Base-by-base conservation (phyloP, 2,329 filamentous ascomycete genomes). In the Ophiocordyceps camponoti-saundersi region DNA sequence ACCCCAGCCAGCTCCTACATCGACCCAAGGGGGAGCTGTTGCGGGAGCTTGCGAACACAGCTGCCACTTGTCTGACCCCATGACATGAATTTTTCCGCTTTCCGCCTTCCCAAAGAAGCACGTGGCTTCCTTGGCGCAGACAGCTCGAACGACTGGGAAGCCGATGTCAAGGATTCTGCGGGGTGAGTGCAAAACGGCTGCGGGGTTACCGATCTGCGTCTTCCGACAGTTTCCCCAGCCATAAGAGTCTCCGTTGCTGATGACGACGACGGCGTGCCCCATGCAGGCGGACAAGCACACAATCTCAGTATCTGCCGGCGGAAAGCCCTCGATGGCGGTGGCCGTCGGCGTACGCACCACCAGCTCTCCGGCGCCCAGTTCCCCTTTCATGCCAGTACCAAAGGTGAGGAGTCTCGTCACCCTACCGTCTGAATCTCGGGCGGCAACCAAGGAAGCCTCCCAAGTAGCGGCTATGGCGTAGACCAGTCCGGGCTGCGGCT, bases 201-300 rank as follows among this genome's bases (percentile, higher is more conserved):
- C 64, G 0, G 73, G 72, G 41, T 67, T 62, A 1, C 88, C 89
- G 1, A 94, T 65, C 60, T 98, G 90, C 0, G 85, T 85, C 58
- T 95, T 92, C 22, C 87, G 75, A 15, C 84, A 82, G 55, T 79
- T 85, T 0, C 92, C 92, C 90, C 90, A 96, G 2, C 87, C 89
- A 59, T 84, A 94, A 1, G 81, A 80, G 16, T 83, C 72, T 0
- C 89, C 90, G 57, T 83, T 82, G 42, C 73, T 74, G 3, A 94
- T 64, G 0, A 95, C 74, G 2, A 69, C 77, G 16, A 93, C 75
- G 0, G 79, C 78, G 58, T 98, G 92, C 21, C 78, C 79, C 69
- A 94, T 83, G 30, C 84, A 79, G 12, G 85, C 82, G 2, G 80
- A 69, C 23, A 95, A 58, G 48, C 82, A 74, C 1, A 75, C 62